Base-by-base conservation (phyloP, 2,329 filamentous ascomycete genomes). In the Gremmenia infestans region DNA sequence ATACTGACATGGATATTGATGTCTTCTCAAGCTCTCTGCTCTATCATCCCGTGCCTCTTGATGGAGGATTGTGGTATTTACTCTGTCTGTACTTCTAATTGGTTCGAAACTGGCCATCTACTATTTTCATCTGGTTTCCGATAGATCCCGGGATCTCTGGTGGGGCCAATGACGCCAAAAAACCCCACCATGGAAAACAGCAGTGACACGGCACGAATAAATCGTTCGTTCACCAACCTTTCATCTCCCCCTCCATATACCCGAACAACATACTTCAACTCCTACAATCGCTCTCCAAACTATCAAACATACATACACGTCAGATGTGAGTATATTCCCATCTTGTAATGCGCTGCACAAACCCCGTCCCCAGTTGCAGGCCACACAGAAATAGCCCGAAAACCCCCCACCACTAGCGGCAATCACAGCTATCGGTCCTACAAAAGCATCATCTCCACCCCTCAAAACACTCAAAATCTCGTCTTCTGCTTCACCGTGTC, bases 331-430 rank as follows among this genome's bases (percentile, higher is more conserved):
- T 42, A 19, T 17, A 47, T 25, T 28, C 22, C 19, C 45, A 23
- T 28, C 32, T 32, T 32, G 28, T 32, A 11, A 28, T 3, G 28
- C 8, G 28, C 9, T 32, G 28, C 28, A 32, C 28, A 32, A 11
- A 11, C 11, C 28, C 28, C 28, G 9, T 32, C 37, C 32, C 17
- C 22, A 22, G 8, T 50, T 17, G 14, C 28, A 50, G 39, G 8
- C 36, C 14, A 14, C 14, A 14, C 37, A 36, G 25, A 22, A 35
- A 22, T n/a, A 28, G 15, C 12, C 47, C n/a, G 50, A 47, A 47
- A 40, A 19, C 35, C 48, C 59, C 59, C 59, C 61, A 60, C 61
- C 54, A 63, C 56, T 60, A 59, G 58, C 60, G 58, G 49, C 39
- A 51, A 47, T 48, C 53, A 22, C 52, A 53, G 55, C 52, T 61